phyloP scores from a whole-genome alignment of 1,284 basidiomycete species.

The Fomes fomentarius region DNA sequence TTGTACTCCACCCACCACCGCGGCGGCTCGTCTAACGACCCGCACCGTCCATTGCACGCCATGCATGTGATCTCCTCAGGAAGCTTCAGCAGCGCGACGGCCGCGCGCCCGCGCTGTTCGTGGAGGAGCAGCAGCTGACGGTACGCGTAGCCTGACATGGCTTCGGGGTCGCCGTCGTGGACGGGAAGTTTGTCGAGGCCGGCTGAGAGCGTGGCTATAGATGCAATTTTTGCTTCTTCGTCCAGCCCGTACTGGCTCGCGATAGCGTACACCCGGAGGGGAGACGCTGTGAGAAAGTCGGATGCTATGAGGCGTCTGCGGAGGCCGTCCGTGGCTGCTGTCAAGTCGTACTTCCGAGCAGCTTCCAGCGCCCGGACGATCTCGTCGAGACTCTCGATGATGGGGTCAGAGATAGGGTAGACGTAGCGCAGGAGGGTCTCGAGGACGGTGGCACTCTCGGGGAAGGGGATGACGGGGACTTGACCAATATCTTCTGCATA shows the following conservation, averaged over 20 bases:
- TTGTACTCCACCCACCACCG: constrained; percentile 72
- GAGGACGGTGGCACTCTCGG: constrained; percentile 50
- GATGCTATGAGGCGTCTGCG: constrained; percentile 55
- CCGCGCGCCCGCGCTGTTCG: constrained; percentile 50
- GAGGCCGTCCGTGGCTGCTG: constrained; percentile 47
- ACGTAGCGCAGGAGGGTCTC: constrained; percentile 57
- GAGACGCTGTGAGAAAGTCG: constrained; percentile 47
- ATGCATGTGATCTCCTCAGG: constrained; percentile 61
- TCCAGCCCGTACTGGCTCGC: constrained; percentile 67
- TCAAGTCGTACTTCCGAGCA: constrained; percentile 68
- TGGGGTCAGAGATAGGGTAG: constrained; percentile 39
- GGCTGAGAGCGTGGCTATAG: constrained; percentile 55
- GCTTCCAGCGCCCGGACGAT: constrained; percentile 54
- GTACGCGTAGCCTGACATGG: constrained; percentile 66
- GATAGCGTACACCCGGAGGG: constrained; percentile 70
- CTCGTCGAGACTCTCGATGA: constrained; percentile 48
- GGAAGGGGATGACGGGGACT: constrained; percentile 55
- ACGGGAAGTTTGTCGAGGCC: constrained; percentile 57
- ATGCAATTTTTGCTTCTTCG: constrained; percentile 42
- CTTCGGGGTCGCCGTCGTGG: constrained; percentile 65
- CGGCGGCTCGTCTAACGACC: constrained; percentile 51
- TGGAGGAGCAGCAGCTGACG: constrained; percentile 66
- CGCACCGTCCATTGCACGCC: constrained; percentile 62
- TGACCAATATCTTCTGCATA: background rate
- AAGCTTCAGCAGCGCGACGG: constrained; percentile 48